Evolutionary conservation across 257 asterid genomes (phyloP).

Genomic region (Fraxinus cuspidata): DNA sequence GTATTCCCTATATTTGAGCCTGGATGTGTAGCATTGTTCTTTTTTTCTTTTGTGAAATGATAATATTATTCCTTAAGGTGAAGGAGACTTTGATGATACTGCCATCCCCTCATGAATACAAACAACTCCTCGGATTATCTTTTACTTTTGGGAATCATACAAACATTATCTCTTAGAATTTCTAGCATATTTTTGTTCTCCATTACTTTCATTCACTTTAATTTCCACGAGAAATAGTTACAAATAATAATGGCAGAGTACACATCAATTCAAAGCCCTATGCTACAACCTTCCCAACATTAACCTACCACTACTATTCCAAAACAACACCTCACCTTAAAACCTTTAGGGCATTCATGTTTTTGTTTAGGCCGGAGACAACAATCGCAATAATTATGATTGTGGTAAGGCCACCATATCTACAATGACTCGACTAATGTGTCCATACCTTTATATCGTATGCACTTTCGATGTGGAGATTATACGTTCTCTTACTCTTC

Average conservation of each 20-base stretch:
- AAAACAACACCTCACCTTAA: background rate
- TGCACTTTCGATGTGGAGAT: too few species aligned
- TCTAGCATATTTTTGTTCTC: background rate
- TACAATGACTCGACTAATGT: too few species aligned
- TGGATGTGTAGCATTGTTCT: too few species aligned
- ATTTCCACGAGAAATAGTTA: background rate
- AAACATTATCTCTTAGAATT: slow-evolving; percentile 8
- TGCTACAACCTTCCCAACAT: slow-evolving; percentile 14
- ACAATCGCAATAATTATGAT: slow-evolving; percentile 30
- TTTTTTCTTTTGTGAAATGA: background rate
- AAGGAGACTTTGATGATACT: background rate
- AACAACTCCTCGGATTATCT: slow-evolving; percentile 6
- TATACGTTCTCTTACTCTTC: too few species aligned
- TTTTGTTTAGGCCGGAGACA: background rate
- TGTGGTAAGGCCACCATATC: slow-evolving; percentile 18
- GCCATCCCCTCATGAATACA: background rate
- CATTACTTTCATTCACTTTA: background rate
- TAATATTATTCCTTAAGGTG: background rate
- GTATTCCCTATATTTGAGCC: too few species aligned
- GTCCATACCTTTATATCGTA: too few species aligned
- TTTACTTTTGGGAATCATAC: slow-evolving; percentile 8
- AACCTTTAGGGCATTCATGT: background rate
- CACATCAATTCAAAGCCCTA: background rate
- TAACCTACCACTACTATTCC: slow-evolving; percentile 17
- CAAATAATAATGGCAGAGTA: background rate